Evolutionary conservation across 169 alveolate species (phyloP).

Genomic region (Perkinsus chesapeaki): DNA sequence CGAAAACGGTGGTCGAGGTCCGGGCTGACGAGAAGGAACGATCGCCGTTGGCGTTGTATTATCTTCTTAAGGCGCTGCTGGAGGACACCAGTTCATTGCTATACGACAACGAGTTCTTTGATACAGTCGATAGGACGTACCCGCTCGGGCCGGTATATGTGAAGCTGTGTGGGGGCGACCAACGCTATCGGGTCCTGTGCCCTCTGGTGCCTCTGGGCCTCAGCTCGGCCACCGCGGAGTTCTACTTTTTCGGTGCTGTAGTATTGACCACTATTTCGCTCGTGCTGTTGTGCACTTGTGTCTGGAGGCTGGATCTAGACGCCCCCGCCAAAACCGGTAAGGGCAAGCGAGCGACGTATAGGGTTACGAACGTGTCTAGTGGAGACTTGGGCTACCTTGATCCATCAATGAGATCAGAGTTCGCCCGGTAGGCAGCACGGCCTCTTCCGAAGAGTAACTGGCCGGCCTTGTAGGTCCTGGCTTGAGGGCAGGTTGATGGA

Average conservation of each 20-base stretch:
- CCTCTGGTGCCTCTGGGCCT: background rate
- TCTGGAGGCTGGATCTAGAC: background rate
- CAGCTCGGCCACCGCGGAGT: background rate
- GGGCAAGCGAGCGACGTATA: background rate
- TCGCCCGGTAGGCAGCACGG: conserved; percentile 8
- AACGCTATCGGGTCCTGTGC: background rate
- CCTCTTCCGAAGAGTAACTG: too few relatives aligned
- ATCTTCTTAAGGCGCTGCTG: background rate
- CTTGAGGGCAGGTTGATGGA: conserved; percentile 13
- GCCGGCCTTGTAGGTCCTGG: background rate
- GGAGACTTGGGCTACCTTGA: conserved; percentile 1
- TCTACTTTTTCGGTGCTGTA: background rate
- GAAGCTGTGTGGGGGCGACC: background rate
- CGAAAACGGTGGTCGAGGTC: background rate
- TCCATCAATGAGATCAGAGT: conserved; percentile 1
- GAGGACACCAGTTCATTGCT: background rate
- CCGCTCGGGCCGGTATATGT: background rate
- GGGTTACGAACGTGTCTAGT: background rate
- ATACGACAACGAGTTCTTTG: conserved; percentile 4
- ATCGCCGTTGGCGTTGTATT: background rate
- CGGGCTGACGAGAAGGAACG: background rate
- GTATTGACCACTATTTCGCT: background rate
- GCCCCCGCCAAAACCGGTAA: background rate
- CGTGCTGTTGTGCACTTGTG: background rate
- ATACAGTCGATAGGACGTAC: background rate